Base-by-base conservation (phyloP, 2,329 filamentous ascomycete genomes). In the Cladosporium sp. region DNA sequence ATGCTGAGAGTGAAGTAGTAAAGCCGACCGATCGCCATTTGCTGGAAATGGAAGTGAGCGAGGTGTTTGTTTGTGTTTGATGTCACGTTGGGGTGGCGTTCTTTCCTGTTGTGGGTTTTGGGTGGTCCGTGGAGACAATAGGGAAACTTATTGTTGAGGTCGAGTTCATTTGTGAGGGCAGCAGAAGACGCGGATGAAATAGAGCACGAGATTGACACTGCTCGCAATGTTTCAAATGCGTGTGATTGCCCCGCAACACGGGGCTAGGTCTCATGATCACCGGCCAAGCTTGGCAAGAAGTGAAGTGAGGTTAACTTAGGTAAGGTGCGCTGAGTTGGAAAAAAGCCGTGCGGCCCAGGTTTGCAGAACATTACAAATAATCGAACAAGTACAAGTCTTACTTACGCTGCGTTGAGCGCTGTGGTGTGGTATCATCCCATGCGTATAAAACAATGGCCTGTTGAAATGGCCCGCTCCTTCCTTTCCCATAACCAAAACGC, bases 341-440 rank as follows among this genome's bases (percentile, higher is more conserved):
- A 18, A 9, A 9, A 9, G 16, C 4, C 5, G 13, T 18, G 7
- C 11, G 12, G 12, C 6, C n/a, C 6, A 33, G 32, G 6, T 13
- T 12, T 33, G 12, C n/a, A 27, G 9, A 16, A 9, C 11, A 38
- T 38, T 11, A 19, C 13, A 38, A 16, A 27, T 27, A 38, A 22
- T 40, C 38, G 27, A 40, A 25, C 42, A 29, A 33, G 40, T 43
- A 42, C 33, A 43, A 38, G 49, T 50, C 39, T 52, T 49, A 63
- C 59, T 60, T 62, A 63, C 61, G 58, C 60, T 58, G 58, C 59
- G 62, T 62, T 64, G 60, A 63, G 62, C 61, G 62, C 43, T 32
- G 48, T 48, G 27, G 55, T 59, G 55, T 59, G 61, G 62, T 65
- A 64, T 65, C 62, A 58, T 59, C 54, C 53, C 51, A 50, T 43